phyloP scores from a whole-genome alignment of 768 basidiomycete species.

The Boletus tomentosulus region DNA sequence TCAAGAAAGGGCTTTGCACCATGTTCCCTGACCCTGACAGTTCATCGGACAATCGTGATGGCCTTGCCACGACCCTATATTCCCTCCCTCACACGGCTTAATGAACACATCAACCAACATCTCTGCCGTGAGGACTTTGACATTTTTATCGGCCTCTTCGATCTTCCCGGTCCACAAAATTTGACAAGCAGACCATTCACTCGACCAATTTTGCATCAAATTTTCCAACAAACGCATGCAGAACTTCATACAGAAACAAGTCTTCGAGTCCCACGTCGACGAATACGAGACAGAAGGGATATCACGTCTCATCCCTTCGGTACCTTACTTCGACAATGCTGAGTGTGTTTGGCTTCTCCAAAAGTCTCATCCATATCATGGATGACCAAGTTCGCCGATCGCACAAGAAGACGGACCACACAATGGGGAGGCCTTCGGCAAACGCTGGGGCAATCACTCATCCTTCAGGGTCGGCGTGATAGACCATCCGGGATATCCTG shows the following conservation, averaged over 20 bases:
- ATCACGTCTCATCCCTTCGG: too few species aligned
- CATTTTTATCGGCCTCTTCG: conserved; percentile 90
- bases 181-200: conserved; percentile 81
- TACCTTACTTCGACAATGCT: conserved; percentile 44
- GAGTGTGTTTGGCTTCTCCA: conserved; percentile 86
- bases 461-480: too few species aligned
- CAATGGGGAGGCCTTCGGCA: too few species aligned
- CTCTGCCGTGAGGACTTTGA: conserved; percentile 90
- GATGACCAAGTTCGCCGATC: too few species aligned
- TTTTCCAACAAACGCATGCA: conserved; percentile 92
- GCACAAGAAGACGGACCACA: too few species aligned
- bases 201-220: conserved; percentile 96
- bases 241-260: conserved; percentile 65
- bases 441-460: too few species aligned
- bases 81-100: conserved; percentile 94
- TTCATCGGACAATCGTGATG: conserved; percentile 88
- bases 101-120: conserved; percentile 93
- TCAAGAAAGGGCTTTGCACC: conserved; percentile 96
- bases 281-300: conserved; percentile 49
- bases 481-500: too few species aligned
- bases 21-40: conserved; percentile 94
- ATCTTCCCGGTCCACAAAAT: conserved; percentile 92
- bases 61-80: conserved; percentile 88
- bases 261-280: conserved; percentile 77
- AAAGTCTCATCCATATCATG: conserved; percentile 40